Base-by-base conservation (phyloP, 169 alveolate species). In the Babesia sp. region DNA sequence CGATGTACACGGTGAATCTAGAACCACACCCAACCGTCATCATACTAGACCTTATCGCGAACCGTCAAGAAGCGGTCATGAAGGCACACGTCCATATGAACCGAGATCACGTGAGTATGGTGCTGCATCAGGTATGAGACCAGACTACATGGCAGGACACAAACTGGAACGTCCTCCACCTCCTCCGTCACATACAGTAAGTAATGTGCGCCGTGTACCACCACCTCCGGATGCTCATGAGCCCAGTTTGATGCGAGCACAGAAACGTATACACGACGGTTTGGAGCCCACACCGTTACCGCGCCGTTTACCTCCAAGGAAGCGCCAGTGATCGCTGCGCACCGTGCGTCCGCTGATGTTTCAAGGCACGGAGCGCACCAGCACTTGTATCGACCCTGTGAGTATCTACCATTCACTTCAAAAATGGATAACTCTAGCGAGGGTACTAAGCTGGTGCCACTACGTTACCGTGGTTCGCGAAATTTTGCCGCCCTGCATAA, bases 101-200 rank as follows among this genome's bases (percentile, higher is more conserved):
- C n/a, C n/a, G n/a, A n/a, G n/a, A n/a, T n/a, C n/a, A n/a, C n/a
- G n/a, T n/a, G n/a, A n/a, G n/a, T n/a, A n/a, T n/a, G n/a, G n/a
- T n/a, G n/a, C n/a, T n/a, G n/a, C n/a, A n/a, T n/a, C n/a, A n/a
- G 50, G 11, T 41, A 41, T 11, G 16, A 59, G 24, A 56, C 54
- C 74, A 4, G 36, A 48, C 24, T 64, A 64, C 48, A n/a, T 46
- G 48, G 74, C 55, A 14, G 74, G 74, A 48, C 74, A 33, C 53
- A 64, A 64, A 37, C 61, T 64, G 61, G 74, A 64, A 26, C 74
- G 54, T 24, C 67, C 67, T 28, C 42, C 42, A 6, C 64, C 45
- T 28, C 50, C 67, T 4, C 61, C 61, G 22, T 41, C 34, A n/a
- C 61, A 9, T 24, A 22, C 44, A 22, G 11, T 20, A 5, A 14